Evolutionary conservation across 805 yeast species (phyloP), one percentile per base, ranked within the genome.

Genomic region (Kluyveromyces wickerhamii): DNA sequence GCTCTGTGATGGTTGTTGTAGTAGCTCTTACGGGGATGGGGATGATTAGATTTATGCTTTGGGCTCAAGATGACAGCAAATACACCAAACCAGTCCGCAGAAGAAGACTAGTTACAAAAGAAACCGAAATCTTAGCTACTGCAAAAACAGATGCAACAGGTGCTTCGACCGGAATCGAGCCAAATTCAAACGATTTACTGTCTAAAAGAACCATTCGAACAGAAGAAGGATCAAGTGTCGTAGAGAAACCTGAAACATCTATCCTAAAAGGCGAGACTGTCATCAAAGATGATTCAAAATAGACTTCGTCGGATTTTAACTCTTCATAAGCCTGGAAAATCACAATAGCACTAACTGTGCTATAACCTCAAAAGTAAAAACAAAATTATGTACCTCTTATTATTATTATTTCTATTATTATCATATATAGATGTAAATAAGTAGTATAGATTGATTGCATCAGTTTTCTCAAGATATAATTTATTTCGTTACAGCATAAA

Each of bases 171-270:
- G 29, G 29, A 14, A 14, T 6, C 12, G 11, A 19, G 11, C 7
- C 24, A 12, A 12, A 22, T 3, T 32, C 30, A 11, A 21, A 24
- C 28, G 13, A 32, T 7, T 23, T 38, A 7, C 12, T 38, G 19
- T 38, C 41, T 15, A 30, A 37, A 20, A 38, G 32, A 19, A 28
- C 31, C 11, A 32, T 38, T 11, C 41, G 34, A 13, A 11, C 31
- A 17, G 24, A 28, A 17, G 35, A 36, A 14, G 32, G 15, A 12
- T 35, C 22, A 5, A 38, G 35, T 11, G 34, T 19, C 20, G 36
- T 30, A 22, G 41, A 38, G 15, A 38, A 38, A 16, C 27, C 35
- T 15, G 41, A 38, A 32, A 38, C 35, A 5, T 38, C 41, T 11
- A 34, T 38, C 20, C 17, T 38, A 26, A 38, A 38, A 27, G 34